Evolutionary conservation across 2,329 filamentous ascomycete species (phyloP).

Genomic region (Phialophora expanda): DNA sequence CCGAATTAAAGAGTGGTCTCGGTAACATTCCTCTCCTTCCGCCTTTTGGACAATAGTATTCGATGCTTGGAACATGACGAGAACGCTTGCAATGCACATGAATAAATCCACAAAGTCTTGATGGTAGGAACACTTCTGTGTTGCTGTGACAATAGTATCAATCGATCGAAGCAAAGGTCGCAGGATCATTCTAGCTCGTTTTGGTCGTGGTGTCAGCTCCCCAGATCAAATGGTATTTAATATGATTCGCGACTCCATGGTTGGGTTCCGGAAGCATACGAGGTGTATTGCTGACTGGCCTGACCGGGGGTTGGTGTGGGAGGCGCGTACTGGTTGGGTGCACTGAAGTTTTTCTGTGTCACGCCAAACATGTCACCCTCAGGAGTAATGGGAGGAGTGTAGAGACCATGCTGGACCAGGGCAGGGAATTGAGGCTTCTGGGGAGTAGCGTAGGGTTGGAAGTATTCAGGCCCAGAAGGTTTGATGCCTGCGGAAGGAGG

Average conservation of each 20-base stretch:
- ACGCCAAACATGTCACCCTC: constrained; percentile 47
- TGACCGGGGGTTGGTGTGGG: constrained; percentile 37
- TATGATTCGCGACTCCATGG: constrained; percentile 32
- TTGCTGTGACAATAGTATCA: constrained; percentile 23
- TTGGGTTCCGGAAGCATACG: constrained; percentile 24
- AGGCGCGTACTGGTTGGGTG: constrained; percentile 37
- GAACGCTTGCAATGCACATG: constrained; percentile 35
- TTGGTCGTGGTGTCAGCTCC: not conserved
- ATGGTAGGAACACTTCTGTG: constrained; percentile 26
- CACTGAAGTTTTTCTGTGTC: constrained; percentile 44
- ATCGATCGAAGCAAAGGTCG: constrained; percentile 15
- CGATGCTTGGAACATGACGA: constrained; percentile 22
- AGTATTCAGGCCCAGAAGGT: constrained; percentile 31
- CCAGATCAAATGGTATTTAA: constrained; percentile 14
- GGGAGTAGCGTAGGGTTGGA: constrained; percentile 37
- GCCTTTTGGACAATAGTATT: constrained; percentile 20
- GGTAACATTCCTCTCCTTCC: constrained; percentile 20
- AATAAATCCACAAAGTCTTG: constrained; percentile 25
- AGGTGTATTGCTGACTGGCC: constrained; percentile 28
- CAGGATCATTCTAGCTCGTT: constrained; percentile 24
- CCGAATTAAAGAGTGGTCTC: constrained; percentile 25
- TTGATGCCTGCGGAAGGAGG: constrained; percentile 43
- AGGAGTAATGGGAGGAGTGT: constrained; percentile 56
- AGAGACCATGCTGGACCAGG: constrained; percentile 47
- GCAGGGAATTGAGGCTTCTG: constrained; percentile 38